A percentile compares a stretch with the other conserved stretches of the same genome.
Evolutionary conservation across 495 filamentous ascomycete species (phyloP).

Genomic region (Aspergillus sparsus): DNA sequence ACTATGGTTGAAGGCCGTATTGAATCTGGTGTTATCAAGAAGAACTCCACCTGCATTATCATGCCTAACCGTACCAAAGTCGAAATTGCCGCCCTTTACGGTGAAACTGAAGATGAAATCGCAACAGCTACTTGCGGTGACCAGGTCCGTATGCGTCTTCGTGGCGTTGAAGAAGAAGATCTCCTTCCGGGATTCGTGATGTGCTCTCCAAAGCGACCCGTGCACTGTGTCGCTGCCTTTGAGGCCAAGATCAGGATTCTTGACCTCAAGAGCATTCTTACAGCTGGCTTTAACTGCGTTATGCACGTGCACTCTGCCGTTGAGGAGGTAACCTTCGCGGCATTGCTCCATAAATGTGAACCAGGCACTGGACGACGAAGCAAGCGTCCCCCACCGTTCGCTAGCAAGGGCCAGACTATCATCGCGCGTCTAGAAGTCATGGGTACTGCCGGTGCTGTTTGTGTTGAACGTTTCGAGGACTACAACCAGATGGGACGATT

Average conservation of each 20-base stretch:
- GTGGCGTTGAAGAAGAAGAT: constrained; percentile 96
- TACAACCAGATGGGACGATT: constrained; percentile 94
- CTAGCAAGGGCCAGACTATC: constrained; percentile 87
- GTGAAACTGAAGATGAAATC: constrained; percentile 95
- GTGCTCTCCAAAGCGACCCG: constrained; percentile 86
- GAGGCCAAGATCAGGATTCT: constrained; percentile 95
- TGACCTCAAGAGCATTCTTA: constrained; percentile 93
- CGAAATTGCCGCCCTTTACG: constrained; percentile 80
- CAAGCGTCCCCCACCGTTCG: constrained; percentile 89
- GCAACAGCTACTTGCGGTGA: constrained; percentile 80
- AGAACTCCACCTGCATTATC: constrained; percentile 77
- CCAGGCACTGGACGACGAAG: constrained; percentile 94
- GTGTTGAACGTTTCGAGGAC: constrained; percentile 90
- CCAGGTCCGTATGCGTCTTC: constrained; percentile 87
- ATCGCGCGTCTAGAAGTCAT: constrained; percentile 89
- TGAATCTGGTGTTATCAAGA: constrained; percentile 89
- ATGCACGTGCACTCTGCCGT: constrained; percentile 90
- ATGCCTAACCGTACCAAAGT: constrained; percentile 91
- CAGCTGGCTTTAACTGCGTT: constrained; percentile 86
- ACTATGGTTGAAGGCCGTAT: constrained; percentile 98
- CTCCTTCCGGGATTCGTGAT: constrained; percentile 96
- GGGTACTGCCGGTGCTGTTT: constrained; percentile 80
- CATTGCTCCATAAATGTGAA: constrained; percentile 89
- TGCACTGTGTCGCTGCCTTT: constrained; percentile 85
- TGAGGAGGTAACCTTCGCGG: constrained; percentile 88